Conservation (phyloP, 257 asterid species). For the Nemophila menziesii region DNA sequence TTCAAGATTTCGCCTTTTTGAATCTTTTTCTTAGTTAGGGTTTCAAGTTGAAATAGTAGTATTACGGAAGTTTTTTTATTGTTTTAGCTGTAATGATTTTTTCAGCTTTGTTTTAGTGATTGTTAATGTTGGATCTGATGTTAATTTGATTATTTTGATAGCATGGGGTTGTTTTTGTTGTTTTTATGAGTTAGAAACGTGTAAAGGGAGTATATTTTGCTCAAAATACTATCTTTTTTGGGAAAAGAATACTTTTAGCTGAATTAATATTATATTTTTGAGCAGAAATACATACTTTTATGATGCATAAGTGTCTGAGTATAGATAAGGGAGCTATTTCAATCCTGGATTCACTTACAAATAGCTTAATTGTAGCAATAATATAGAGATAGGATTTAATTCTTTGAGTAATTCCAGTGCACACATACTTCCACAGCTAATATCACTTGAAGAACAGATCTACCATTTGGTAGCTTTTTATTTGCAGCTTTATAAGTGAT, state of each 20-base stretch:
- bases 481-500: neutral
- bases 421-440: neutral
- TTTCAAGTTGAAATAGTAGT: neutral
- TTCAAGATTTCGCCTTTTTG: neutral
- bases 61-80: neutral
- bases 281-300: neutral
- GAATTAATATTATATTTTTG: too few relatives aligned
- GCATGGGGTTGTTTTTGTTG: neutral
- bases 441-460: too few relatives aligned
- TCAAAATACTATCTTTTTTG: too few relatives aligned
- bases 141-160: neutral
- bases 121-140: slow-evolving; percentile 3
- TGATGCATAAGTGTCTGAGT: neutral
- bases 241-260: neutral
- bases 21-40: neutral
- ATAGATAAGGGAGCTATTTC: too few relatives aligned
- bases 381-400: neutral
- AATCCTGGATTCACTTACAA: neutral
- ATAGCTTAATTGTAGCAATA: neutral
- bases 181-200: neutral
- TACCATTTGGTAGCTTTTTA: neutral
- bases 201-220: neutral
- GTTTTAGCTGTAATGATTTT: neutral
- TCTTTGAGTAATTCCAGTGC: neutral
- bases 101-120: neutral